A percentile compares a stretch with the other conserved stretches of the same genome.
These are phyloP conservation scores for Kwoniella dendrophila DNA, from an alignment of 768 basidiomycete species.

Conservation along the genomic window DNA sequence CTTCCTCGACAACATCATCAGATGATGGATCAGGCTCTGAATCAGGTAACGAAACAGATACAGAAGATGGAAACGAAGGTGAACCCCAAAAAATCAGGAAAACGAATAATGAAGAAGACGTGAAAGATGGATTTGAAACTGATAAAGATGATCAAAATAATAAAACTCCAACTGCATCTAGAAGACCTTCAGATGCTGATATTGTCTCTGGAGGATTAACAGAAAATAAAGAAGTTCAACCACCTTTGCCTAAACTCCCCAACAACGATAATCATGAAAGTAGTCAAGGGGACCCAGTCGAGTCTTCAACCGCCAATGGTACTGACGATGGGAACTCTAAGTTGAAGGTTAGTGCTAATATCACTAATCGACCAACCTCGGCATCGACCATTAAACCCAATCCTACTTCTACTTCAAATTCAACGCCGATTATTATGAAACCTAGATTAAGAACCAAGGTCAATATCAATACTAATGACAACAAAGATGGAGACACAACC, in stretches of 20 bases:
- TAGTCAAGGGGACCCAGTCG: too few species aligned
- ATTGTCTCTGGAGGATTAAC: background rate
- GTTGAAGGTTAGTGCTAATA: too few species aligned
- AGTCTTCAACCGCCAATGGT: too few species aligned
- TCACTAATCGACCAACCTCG: background rate
- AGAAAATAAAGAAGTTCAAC: background rate
- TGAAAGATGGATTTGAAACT: background rate
- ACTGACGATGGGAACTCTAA: too few species aligned
- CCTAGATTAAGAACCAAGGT: background rate
- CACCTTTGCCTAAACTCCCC: background rate
- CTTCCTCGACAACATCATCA: background rate
- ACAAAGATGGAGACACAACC: too few species aligned
- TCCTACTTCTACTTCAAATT: background rate
- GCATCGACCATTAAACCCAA: background rate
- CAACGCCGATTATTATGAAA: conserved; percentile 3
- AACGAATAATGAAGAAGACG: background rate
- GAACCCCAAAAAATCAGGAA: background rate
- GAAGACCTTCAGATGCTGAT: conserved; percentile 16
- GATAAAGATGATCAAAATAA: conserved; percentile 3
- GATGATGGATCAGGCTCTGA: conserved; percentile 2
- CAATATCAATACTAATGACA: too few species aligned
- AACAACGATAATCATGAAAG: background rate
- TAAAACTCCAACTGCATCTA: conserved; percentile 13
- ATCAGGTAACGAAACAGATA: conserved; percentile 4
- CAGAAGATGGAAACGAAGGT: background rate